A percentile compares a stretch with the other conserved stretches of the same genome.
Evolutionary conservation across 2,329 filamentous ascomycete species (phyloP).

Genomic region (Pseudogymnoascus sp.): DNA sequence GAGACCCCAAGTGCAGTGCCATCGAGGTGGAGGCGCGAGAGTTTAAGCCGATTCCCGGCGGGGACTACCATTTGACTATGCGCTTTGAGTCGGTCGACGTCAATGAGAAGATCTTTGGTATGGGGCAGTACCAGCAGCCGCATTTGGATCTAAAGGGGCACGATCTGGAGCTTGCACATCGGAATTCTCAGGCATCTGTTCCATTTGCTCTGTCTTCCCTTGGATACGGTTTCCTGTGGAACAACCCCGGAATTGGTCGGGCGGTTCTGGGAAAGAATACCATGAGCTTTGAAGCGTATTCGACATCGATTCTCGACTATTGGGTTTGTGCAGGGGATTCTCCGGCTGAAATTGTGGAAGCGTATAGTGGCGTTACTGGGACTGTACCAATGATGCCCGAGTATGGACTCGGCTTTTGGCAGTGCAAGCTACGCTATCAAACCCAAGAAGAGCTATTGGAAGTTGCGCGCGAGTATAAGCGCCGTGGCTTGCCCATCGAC

Average conservation of each 20-base stretch:
- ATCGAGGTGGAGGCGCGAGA: constrained; percentile 43
- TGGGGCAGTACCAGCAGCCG: constrained; percentile 62
- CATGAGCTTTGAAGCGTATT: constrained; percentile 53
- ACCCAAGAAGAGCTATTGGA: constrained; percentile 55
- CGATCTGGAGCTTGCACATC: constrained; percentile 56
- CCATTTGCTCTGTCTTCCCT: constrained; percentile 52
- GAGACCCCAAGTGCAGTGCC: constrained; percentile 43
- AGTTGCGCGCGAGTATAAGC: constrained; percentile 51
- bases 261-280: constrained; percentile 53
- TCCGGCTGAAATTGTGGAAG: constrained; percentile 46
- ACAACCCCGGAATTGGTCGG: constrained; percentile 53
- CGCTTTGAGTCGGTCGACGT: constrained; percentile 47
- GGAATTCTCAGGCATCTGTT: constrained; percentile 58
- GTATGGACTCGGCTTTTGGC: constrained; percentile 61
- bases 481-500: constrained; percentile 48
- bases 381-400: constrained; percentile 60
- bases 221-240: constrained; percentile 59
- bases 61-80: constrained; percentile 48
- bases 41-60: constrained; percentile 38
- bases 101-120: constrained; percentile 56
- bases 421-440: constrained; percentile 58
- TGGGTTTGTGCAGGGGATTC: constrained; percentile 53
- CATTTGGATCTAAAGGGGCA: constrained; percentile 53
- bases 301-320: constrained; percentile 51
- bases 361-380: constrained; percentile 49